Base-by-base conservation (phyloP, 306 rosid species). In the Cucurbita pepo region DNA sequence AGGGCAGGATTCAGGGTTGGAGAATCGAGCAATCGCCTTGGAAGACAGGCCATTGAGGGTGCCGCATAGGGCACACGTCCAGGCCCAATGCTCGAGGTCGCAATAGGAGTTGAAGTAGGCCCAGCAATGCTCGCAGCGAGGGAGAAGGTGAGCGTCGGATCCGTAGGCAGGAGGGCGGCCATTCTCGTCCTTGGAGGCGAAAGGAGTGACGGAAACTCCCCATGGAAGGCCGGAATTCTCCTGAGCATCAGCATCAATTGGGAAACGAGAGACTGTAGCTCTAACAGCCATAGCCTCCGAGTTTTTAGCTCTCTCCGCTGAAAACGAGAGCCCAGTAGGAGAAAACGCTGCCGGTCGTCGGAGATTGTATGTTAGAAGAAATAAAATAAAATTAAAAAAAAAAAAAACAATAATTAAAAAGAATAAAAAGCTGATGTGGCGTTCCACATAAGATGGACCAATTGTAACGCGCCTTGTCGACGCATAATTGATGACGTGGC, bases 101-200 rank as follows among this genome's bases (percentile, higher is more conserved):
- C 98, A 94, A 86, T 72, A 86, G 55, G 89, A 82, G 75, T 89
- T 94, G 89, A 94, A 94, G 84, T 90, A 94, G 7, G 92, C 92
- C 85, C 88, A 94, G 84, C 98, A 94, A 18, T 89, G 91, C 84
- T 94, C 97, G 73, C 96, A 94, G 22, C 98, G 86, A 3, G 97
- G 96, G 77, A 94, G 70, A 7, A 82, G 77, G 44, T 90, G 65
- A 4, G 87, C 92, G 56, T 82, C 83, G 79, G 90, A 87, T 77
- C 98, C 97, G 74, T 89, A 94, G 6, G 41, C 81, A 15, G 98
- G 95, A 43, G 88, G 8, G 1, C 82, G 84, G 47, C 80, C 86
- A 65, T 80, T 82, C 82, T 94, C 97, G 76, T 94, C 89, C 69
- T 60, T 74, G 77, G 87, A 77, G 15, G 96, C 83, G 84, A 90